phyloP scores from a whole-genome alignment of 176 grass and related monocot genomes.

The Areca catechu region DNA sequence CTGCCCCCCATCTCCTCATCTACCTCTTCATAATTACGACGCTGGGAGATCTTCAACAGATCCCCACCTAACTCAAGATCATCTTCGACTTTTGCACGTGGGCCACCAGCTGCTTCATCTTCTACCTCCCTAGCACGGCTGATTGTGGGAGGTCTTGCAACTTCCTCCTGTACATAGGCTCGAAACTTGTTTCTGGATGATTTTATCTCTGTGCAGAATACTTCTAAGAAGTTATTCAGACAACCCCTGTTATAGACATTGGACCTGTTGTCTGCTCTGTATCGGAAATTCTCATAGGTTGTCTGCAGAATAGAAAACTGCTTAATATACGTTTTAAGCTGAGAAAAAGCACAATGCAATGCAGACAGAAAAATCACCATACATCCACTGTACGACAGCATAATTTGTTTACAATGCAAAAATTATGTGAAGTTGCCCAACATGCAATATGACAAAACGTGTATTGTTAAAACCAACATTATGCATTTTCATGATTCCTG shows the following conservation, averaged over 20 bases:
- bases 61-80: constrained; percentile 84
- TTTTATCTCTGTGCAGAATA: constrained; percentile 46
- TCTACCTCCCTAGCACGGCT: constrained; percentile 41
- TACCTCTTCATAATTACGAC: constrained; percentile 50
- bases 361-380: too few species aligned
- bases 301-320: constrained; percentile 41
- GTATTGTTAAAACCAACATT: too few species aligned
- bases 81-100: constrained; percentile 89
- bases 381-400: too few species aligned
- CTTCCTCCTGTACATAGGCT: constrained; percentile 50
- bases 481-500: too few species aligned
- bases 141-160: constrained; percentile 30
- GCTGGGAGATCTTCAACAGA: constrained; percentile 80
- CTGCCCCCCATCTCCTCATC: constrained; percentile 36
- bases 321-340: too few species aligned
- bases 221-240: constrained; percentile 62
- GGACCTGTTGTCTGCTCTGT: constrained; percentile 62
- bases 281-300: constrained; percentile 88
- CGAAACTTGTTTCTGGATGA: constrained; percentile 73
- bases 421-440: too few species aligned
- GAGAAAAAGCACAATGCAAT: too few species aligned
- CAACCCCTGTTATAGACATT: constrained; percentile 67
- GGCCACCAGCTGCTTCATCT: constrained; percentile 41
- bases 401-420: too few species aligned
- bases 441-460: too few species aligned